Conservation (phyloP, 257 asterid genomes). For the Solanum clarkiae region DNA sequence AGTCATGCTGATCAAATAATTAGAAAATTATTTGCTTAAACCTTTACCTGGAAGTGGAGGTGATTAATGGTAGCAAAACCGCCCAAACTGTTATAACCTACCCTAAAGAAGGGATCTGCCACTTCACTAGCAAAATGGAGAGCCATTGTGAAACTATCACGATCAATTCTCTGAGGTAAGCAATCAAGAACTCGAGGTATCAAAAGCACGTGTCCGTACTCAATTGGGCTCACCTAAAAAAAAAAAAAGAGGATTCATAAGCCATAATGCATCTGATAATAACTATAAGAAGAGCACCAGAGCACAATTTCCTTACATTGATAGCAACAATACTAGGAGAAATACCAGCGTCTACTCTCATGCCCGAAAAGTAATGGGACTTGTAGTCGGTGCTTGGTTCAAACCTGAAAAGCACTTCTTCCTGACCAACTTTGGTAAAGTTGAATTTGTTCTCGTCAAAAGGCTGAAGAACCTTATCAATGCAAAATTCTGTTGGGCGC, state of each 20-base stretch:
- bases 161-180: slow-evolving; percentile 50
- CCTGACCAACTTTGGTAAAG: slow-evolving; percentile 63
- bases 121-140: slow-evolving; percentile 45
- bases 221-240: slow-evolving; percentile 78
- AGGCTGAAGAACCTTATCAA: slow-evolving; percentile 74
- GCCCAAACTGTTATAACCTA: slow-evolving; percentile 74
- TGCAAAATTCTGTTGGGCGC: slow-evolving; percentile 56
- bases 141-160: slow-evolving; percentile 43
- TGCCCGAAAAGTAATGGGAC: slow-evolving; percentile 19
- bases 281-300: not conserved
- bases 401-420: slow-evolving; percentile 66
- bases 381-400: slow-evolving; percentile 31
- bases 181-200: slow-evolving; percentile 56
- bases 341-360: slow-evolving; percentile 8
- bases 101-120: slow-evolving; percentile 49
- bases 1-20: not conserved
- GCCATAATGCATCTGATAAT: not conserved
- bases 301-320: slow-evolving; percentile 34
- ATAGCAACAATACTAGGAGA: slow-evolving; percentile 54
- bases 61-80: slow-evolving; percentile 82
- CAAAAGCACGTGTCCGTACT: slow-evolving; percentile 74
- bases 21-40: not conserved
- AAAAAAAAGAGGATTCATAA: not conserved
- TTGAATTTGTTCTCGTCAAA: slow-evolving; percentile 60
- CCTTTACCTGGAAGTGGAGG: slow-evolving; percentile 72